Evolutionary conservation across 2,329 filamentous ascomycete species (phyloP).

Genomic region (Dothistroma pini): DNA sequence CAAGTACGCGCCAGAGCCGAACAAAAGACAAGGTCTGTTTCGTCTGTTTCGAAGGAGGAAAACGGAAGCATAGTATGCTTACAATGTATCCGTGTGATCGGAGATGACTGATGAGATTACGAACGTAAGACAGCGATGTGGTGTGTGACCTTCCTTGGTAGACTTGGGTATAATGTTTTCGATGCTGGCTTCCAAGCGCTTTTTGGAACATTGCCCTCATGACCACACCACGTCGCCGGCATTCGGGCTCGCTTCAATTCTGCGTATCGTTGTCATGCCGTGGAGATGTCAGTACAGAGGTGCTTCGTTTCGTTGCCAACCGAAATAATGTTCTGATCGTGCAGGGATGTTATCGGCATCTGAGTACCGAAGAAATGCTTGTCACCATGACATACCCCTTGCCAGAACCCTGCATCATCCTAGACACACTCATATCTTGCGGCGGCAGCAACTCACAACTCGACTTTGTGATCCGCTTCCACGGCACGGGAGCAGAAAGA

Average conservation of each 20-base stretch:
- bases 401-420: neutral
- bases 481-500: neutral
- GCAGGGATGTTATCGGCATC: neutral
- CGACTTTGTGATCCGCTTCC: neutral
- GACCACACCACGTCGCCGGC: neutral
- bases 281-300: neutral
- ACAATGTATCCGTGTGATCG: neutral
- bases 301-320: neutral
- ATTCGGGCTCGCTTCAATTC: neutral
- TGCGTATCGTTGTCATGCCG: neutral
- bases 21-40: constrained; percentile 23
- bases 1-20: constrained; percentile 1
- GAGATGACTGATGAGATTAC: neutral
- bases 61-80: neutral
- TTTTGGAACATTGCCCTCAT: neutral
- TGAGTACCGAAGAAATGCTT: neutral
- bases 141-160: neutral
- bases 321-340: neutral
- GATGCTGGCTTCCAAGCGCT: neutral
- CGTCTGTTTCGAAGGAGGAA: constrained; percentile 20
- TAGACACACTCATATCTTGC: neutral
- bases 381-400: neutral
- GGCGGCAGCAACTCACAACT: neutral
- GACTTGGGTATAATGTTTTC: neutral
- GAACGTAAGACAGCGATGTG: neutral